Evolutionary conservation across 202 grass and related monocot genomes (phyloP), one percentile per base, ranked within the genome.

Genomic region (Brachypodium distachyon): DNA sequence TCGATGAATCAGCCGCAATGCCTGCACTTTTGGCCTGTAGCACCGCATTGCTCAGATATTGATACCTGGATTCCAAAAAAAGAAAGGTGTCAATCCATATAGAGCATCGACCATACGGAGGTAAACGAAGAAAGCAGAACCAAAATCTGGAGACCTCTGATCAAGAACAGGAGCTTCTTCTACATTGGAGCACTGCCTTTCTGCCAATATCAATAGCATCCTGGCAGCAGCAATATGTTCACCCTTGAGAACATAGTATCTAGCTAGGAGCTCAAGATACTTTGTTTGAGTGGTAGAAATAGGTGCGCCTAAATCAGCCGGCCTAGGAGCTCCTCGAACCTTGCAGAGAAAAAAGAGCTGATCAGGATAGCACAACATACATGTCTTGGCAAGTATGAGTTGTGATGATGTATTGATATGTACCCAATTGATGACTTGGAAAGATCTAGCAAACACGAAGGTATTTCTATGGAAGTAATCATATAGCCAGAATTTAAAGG

Each of bases 1-100:
- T 94, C 2, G 62, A 88, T 6, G 82, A 87, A 84, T 90, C 82
- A 31, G 56, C 42, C 19, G 54, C 23, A 46, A 85, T 89, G 71
- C 76, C 84, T 33, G 95, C 87, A 25, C 77, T 92, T 91, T 94
- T 98, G 14, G 91, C 95, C 76, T 98, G 95, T 72, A 98, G 84
- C 34, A 85, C 89, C 37, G 89, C 95, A 74, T 84, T 92, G 83
- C 95, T 94, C 70, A 98, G 64, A 90, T 92, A 98, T 49, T 94
- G 89, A 68, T 78, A 91, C 87, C 95, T 98, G 80, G 49, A 87
- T 87, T 73, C 27, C 31, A 78, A 61, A 73, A 77, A 55, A 59
- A 73, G 77, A 55, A 59, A 63, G 13, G 57, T 72, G 38, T 76
- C 57, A 72, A 74, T 72, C 37, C 34, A 86, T 42, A 81, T 33